Conservation (phyloP, 192 early-diverging fungal species). For the Gonapodya prolifera region DNA sequence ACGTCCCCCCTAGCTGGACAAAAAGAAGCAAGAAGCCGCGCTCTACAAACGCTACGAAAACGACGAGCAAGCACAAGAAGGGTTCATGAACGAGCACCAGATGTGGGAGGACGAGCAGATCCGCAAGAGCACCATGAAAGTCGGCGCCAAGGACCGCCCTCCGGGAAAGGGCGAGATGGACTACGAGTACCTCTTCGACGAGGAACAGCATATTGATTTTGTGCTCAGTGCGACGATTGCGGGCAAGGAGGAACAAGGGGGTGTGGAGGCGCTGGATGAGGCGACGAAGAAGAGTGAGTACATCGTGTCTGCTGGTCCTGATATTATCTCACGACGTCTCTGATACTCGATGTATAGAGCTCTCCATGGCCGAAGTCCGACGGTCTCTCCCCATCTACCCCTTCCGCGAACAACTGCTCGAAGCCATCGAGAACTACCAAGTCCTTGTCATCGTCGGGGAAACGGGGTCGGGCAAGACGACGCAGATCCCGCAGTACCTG, state of each 20-base stretch:
- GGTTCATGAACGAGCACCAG: slow-evolving; percentile 74
- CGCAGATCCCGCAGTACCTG: slow-evolving; percentile 95
- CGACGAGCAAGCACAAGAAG: slow-evolving; percentile 39
- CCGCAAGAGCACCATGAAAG: slow-evolving; percentile 34
- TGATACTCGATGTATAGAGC: slow-evolving; percentile 12
- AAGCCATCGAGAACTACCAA: slow-evolving; percentile 72
- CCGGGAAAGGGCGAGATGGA: slow-evolving; percentile 36
- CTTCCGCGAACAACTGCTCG: slow-evolving; percentile 69
- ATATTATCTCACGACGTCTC: slow-evolving; percentile 2
- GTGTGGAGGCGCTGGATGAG: slow-evolving; percentile 36
- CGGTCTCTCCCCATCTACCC: slow-evolving; percentile 86
- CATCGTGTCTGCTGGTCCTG: slow-evolving; percentile 14
- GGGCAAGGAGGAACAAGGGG: slow-evolving; percentile 30
- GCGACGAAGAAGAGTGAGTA: slow-evolving; percentile 23
- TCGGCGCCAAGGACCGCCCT: slow-evolving; percentile 23
- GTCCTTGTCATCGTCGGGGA: slow-evolving; percentile 92
- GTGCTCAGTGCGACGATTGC: slow-evolving; percentile 59
- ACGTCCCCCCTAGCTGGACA: no score
- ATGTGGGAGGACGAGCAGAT: slow-evolving; percentile 86
- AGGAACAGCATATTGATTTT: slow-evolving; percentile 76
- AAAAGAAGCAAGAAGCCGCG: slow-evolving; percentile 78
- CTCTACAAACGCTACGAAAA: slow-evolving; percentile 87
- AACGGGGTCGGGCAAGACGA: slow-evolving; percentile 97
- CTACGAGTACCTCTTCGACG: slow-evolving; percentile 92
- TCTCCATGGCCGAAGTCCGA: slow-evolving; percentile 57